Evolutionary conservation across 768 basidiomycete genomes (phyloP).

Genomic region (Pleurotus tuber-regium): DNA sequence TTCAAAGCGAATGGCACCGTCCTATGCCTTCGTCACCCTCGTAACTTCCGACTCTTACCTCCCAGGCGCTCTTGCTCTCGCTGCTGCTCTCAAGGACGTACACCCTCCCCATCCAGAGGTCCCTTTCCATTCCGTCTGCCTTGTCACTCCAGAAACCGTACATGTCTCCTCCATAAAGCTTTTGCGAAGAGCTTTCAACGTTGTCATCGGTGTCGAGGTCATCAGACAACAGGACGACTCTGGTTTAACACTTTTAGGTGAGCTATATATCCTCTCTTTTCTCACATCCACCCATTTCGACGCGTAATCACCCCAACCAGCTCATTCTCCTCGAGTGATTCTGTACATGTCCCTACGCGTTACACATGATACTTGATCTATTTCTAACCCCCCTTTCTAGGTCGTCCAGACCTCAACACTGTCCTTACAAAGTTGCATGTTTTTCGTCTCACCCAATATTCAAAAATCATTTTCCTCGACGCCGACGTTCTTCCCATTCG

Average conservation of each 20-base stretch:
- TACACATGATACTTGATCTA: background rate
- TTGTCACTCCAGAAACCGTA: constrained; percentile 93
- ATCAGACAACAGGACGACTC: constrained; percentile 68
- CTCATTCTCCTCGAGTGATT: background rate
- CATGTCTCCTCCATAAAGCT: constrained; percentile 78
- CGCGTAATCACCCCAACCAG: background rate
- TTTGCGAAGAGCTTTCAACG: constrained; percentile 75
- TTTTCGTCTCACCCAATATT: constrained; percentile 86
- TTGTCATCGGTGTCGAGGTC: constrained; percentile 90
- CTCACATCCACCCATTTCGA: background rate
- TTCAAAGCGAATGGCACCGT: constrained; percentile 53
- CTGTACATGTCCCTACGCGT: constrained; percentile 15
- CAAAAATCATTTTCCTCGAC: constrained; percentile 88
- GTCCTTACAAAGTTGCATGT: constrained; percentile 96
- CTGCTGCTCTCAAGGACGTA: constrained; percentile 78
- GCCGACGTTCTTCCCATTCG: constrained; percentile 88
- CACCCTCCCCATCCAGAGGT: constrained; percentile 64
- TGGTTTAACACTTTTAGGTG: constrained; percentile 82
- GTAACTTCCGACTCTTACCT: constrained; percentile 91
- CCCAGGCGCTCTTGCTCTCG: constrained; percentile 86
- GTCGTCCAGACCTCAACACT: constrained; percentile 89
- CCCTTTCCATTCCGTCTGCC: constrained; percentile 78
- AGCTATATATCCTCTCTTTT: too few relatives aligned
- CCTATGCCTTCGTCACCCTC: constrained; percentile 88
- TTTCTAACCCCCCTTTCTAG: constrained; percentile 39